phyloP scores from a whole-genome alignment of 2,329 filamentous ascomycete species.

The Cladosporium colombiae region DNA sequence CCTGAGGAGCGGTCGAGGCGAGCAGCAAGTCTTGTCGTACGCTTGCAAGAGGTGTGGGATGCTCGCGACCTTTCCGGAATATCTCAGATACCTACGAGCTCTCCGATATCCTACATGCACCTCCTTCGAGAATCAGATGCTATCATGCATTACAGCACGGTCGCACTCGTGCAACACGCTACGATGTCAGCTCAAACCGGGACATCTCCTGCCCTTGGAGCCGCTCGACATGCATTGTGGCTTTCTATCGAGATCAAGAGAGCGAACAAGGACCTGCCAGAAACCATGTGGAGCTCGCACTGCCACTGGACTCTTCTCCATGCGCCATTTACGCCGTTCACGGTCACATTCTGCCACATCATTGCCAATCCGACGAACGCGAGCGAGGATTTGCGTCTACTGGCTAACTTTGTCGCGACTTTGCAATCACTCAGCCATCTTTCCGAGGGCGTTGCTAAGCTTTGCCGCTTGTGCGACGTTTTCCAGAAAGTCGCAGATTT shows the following conservation, averaged over 20 bases:
- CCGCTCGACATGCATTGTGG: constrained; percentile 20
- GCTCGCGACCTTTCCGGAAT: not conserved
- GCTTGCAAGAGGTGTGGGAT: constrained; percentile 18
- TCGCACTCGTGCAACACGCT: constrained; percentile 23
- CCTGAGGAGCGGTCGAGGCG: constrained; percentile 18
- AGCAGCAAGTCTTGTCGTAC: constrained; percentile 13
- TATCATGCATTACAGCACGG: constrained; percentile 24
- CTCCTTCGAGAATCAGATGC: constrained; percentile 17
- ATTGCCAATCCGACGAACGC: constrained; percentile 22
- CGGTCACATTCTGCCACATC: constrained; percentile 53
- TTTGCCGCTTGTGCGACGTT: constrained; percentile 24
- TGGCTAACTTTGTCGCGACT: constrained; percentile 28
- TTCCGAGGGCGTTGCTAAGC: constrained; percentile 27
- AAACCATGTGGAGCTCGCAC: constrained; percentile 22
- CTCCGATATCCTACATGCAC: not conserved
- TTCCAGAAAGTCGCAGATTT: constrained; percentile 30
- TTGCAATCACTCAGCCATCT: constrained; percentile 26
- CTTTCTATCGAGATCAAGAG: constrained; percentile 18
- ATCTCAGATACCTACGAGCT: not conserved
- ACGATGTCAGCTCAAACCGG: constrained; percentile 19
- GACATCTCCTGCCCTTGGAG: constrained; percentile 23
- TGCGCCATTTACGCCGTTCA: constrained; percentile 61
- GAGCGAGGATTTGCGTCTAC: constrained; percentile 25
- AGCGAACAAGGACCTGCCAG: constrained; percentile 8
- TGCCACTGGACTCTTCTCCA: constrained; percentile 45